Conservation (phyloP, 2,329 filamentous ascomycete genomes). For the Microcyclospora pomicola region DNA sequence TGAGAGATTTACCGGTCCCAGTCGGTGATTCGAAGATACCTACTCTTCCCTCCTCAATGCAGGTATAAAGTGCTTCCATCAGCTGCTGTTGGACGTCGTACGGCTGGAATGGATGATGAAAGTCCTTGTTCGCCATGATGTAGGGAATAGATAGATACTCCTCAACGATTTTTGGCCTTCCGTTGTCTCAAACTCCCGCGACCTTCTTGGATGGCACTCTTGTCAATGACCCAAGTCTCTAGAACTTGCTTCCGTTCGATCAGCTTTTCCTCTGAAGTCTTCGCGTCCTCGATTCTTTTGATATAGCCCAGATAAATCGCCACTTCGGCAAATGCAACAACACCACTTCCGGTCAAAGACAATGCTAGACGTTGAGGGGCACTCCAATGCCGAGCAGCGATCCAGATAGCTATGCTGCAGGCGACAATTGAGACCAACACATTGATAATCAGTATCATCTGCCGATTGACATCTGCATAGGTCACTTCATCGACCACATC, state of each 20-base stretch:
- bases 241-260: constrained; percentile 56
- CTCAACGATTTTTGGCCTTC: constrained; percentile 32
- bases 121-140: constrained; percentile 36
- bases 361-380: constrained; percentile 55
- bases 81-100: constrained; percentile 81
- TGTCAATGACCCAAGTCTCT: constrained; percentile 52
- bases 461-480: constrained; percentile 62
- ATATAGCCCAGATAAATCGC: constrained; percentile 64
- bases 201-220: constrained; percentile 6
- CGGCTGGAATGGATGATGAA: constrained; percentile 76
- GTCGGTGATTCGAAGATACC: constrained; percentile 92
- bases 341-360: constrained; percentile 53
- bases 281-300: constrained; percentile 55
- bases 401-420: constrained; percentile 63
- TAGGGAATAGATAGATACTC: neutral
- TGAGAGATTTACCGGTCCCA: constrained; percentile 74
- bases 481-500: constrained; percentile 47
- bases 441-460: constrained; percentile 75
- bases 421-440: constrained; percentile 77
- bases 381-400: constrained; percentile 64
- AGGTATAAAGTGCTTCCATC: constrained; percentile 70
- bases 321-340: constrained; percentile 64
- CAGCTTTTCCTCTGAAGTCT: constrained; percentile 44
- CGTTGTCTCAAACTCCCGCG: constrained; percentile 26
- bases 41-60: constrained; percentile 65